Evolutionary conservation across 2,329 filamentous ascomycete genomes (phyloP), one percentile per base, ranked within the genome.

Genomic region (Cercospora sp.): DNA sequence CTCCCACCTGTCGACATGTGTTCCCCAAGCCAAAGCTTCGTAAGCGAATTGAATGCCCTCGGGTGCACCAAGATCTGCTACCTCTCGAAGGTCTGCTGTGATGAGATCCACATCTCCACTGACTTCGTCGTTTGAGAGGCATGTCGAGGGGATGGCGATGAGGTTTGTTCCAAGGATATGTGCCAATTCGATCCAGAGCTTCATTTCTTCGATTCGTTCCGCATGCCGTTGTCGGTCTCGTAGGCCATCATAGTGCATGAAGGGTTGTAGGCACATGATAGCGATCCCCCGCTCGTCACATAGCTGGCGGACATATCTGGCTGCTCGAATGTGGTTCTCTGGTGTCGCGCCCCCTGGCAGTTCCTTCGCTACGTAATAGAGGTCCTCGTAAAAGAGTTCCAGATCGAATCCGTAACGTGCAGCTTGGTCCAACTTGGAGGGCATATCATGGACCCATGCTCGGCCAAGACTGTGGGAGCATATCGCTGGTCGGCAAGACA

Each of bases 371-470:
- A 90, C 75, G 73, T 88, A 87, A 67, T 87, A 81, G 3, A 94
- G 84, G 77, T 94, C 91, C 76, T 94, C 91, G 78, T 90, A 89
- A 82, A 93, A 93, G 21, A 93, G 83, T 77, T 94, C 91, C 71
- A 94, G 86, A 62, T 90, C 90, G 76, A 92, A 88, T 21, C 88
- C 89, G 73, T 90, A 85, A 65, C 83, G 82, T 5, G 86, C 82
- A 9, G 91, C 91, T 81, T 88, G 86, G 76, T 89, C 84, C 60
- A 94, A 85, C 76, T 93, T 94, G 75, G 86, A 81, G 1, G 84
- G 79, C 24, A 94, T 83, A 30, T 84, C 82, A 78, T 94, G 91
- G 70, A 90, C 87, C 76, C 89, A 90, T 74, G 88, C 88, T 51
- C 90, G 88, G 51, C 91, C 91, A 1, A 94, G 84, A 60, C 90